Base-by-base conservation (phyloP, 768 basidiomycete genomes). In the Phanerochaete carnosa region DNA sequence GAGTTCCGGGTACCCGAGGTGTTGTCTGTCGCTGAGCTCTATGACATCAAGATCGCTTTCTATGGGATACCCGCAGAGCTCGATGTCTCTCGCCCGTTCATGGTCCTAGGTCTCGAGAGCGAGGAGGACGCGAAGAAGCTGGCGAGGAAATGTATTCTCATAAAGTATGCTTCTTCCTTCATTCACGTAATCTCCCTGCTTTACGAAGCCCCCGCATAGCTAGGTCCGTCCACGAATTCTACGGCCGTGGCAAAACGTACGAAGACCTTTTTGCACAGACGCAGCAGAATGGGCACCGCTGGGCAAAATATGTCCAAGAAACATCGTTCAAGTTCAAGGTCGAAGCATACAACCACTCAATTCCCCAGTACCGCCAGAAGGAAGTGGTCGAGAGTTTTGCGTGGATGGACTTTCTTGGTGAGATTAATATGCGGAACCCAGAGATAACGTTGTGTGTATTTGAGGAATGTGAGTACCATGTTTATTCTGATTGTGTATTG, bases 1-100 rank as follows among this genome's bases (percentile, higher is more conserved):
- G 88, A 92, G 35, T 96, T 96, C 69, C 80, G 95, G 26, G 72
- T 95, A 13, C 94, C 94, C 33, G 93, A 95, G 70, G 81, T 97
- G 0, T 72, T 75, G 30, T 95, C 94, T 3, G 72, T 95, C 39
- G 83, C 92, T 2, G 85, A 94, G 66, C 79, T 94, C 0, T 71
- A 89, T 75, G 83, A 80, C 9, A 90, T 97, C 70, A 66, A 77
- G 0, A 73, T 92, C 45, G 72, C 73, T 43, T 74, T 91, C 6
- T 76, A 82, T 54, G 79, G 80, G 63, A 46, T 49, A 22, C 33
- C 33, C 9, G 37, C 22, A 23, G 28, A 50, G 19, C 71, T 74
- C 59, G 84, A 88, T 73, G 73, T 79, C 7, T 77, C 73, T 45
- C 78, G 86, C 54, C 92, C 93, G 1, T 94, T 89, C 73, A 87